Percentiles rank a stretch among this genome's conserved stretches.
Conservation (phyloP, 225 moss, liverwort and hornwort species). For the Neckera pumila region DNA sequence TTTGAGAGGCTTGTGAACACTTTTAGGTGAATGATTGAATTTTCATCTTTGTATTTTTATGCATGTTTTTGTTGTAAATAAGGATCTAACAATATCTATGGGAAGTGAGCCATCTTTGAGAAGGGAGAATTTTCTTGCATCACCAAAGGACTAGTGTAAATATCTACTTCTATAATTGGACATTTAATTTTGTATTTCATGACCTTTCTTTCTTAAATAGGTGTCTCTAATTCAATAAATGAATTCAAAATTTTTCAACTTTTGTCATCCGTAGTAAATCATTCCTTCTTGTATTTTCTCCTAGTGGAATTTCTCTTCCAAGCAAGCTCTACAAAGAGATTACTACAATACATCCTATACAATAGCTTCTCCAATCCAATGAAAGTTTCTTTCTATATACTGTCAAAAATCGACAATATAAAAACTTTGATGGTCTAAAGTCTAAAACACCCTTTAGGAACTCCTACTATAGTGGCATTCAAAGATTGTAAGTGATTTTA, state of each 20-base stretch:
- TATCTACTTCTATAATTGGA: accelerated
- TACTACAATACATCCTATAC: accelerated
- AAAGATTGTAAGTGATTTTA: neutral
- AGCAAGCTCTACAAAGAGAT: neutral
- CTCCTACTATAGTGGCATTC: neutral
- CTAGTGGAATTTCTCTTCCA: accelerated
- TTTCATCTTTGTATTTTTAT: neutral
- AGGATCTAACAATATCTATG: neutral
- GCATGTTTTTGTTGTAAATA: neutral
- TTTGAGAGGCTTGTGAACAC: neutral
- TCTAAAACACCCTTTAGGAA: accelerated
- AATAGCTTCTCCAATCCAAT: neutral
- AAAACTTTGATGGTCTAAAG: neutral
- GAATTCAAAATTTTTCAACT: neutral
- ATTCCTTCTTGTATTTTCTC: neutral
- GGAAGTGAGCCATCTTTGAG: accelerated
- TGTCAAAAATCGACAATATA: neutral
- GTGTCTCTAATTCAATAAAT: neutral
- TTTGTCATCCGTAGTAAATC: neutral
- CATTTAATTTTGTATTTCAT: neutral
- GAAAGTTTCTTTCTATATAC: accelerated
- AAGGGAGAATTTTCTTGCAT: neutral
- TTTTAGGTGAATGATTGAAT: neutral
- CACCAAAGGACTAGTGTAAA: neutral
- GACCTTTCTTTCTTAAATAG: neutral